Evolutionary conservation across 805 yeast genomes (phyloP).

Genomic region (Teunomyces cretensis): DNA sequence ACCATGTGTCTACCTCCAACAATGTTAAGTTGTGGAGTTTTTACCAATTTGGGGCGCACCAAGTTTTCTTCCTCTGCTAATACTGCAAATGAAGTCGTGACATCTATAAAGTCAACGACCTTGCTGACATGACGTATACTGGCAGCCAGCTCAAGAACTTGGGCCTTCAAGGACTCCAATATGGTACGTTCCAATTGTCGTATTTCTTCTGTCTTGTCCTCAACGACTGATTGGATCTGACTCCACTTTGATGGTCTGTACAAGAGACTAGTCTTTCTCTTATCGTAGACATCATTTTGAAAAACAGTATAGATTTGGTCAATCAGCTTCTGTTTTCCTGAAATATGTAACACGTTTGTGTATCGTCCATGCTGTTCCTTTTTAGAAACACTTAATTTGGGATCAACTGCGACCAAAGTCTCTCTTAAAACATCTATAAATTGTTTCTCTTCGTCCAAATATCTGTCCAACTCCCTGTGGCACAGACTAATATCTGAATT

Average conservation of each 20-base stretch:
- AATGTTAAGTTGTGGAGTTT: conserved; percentile 49
- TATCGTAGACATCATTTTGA: conserved; percentile 26
- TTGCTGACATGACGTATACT: conserved; percentile 51
- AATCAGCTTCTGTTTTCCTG: conserved; percentile 37
- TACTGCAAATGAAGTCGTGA: conserved; percentile 66
- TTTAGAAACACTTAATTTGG: conserved; percentile 26
- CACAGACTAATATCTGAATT: conserved; percentile 25
- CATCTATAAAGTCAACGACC: conserved; percentile 67
- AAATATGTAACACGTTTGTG: conserved; percentile 48
- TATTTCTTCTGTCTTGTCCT: conserved; percentile 47
- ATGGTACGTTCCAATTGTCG: conserved; percentile 54
- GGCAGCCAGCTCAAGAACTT: conserved; percentile 44
- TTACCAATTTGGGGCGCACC: conserved; percentile 62
- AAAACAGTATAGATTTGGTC: conserved; percentile 18
- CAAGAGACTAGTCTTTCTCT: conserved; percentile 43
- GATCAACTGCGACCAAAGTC: conserved; percentile 24
- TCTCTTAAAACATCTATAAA: conserved; percentile 20
- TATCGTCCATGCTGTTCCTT: conserved; percentile 30
- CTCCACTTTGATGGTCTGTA: conserved; percentile 51
- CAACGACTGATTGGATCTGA: conserved; percentile 52
- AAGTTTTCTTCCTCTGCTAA: conserved; percentile 69
- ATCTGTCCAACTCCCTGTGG: conserved; percentile 32
- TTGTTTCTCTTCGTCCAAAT: conserved; percentile 25
- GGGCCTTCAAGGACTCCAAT: conserved; percentile 46
- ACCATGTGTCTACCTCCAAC: conserved; percentile 77